Base-by-base conservation (phyloP, 805 yeast species). In the Metschnikowia continentalis region DNA sequence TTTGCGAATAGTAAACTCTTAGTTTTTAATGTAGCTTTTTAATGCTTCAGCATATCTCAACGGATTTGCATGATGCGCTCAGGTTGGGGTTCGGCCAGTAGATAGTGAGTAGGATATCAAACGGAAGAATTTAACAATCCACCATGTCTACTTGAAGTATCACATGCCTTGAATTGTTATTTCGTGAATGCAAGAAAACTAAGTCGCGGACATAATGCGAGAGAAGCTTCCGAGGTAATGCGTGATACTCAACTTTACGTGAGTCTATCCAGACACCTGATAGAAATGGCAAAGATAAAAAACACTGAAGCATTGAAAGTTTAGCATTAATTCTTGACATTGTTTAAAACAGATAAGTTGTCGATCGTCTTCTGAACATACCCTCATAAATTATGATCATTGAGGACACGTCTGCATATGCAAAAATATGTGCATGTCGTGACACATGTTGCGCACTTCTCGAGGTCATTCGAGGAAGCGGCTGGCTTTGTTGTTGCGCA, bases 401-500 rank as follows among this genome's bases (percentile, higher is more conserved):
- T 20, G 22, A 20, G 20, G 22, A 20, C n/a, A 42, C 17, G 32
- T 11, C 33, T 19, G 38, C 46, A 42, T 33, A 35, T 44, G 47
- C 40, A 35, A 35, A 13, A 11, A 33, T 11, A 23, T 35, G 41
- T 35, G 39, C 39, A 35, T 33, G 46, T 10, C 19, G 8, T 33
- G 38, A 33, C 47, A 14, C 26, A 35, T 33, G 17, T 23, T 44
- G 38, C 37, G 37, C 46, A 26, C 23, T 43, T 35, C 15, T n/a
- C 23, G 23, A 35, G 47, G 47, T 44, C 47, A 44, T 44, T 44
- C 47, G 19, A 35, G 17, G 47, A 26, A 35, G 22, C 40, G 47
- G 47, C 47, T 44, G 41, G 47, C 41, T 23, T 23, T 23, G 32
- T 8, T 41, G 22, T 42, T 36, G 40, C 41, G 47, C 40, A 23